phyloP scores from a whole-genome alignment of 768 basidiomycete genomes.

The Mycena filopes region DNA sequence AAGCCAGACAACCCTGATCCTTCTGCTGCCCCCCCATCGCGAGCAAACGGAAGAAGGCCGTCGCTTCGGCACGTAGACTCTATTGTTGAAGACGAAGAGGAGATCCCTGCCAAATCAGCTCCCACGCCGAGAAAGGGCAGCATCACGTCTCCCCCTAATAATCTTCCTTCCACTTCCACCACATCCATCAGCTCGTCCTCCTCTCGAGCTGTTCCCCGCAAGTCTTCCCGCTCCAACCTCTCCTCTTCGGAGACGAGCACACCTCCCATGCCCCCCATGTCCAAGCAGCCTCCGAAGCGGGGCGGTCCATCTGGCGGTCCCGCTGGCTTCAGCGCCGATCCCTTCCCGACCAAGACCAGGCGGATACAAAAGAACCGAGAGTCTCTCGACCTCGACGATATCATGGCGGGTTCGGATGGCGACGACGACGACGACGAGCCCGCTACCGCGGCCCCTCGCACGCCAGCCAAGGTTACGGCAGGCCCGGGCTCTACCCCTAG shows the following conservation, averaged over 20 bases:
- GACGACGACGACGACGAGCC: slow-evolving; percentile 49
- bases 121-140: slow-evolving; percentile 48
- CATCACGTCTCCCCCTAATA: slow-evolving; percentile 52
- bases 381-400: slow-evolving; percentile 78
- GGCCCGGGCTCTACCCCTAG: slow-evolving; percentile 35
- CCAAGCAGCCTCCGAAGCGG: slow-evolving; percentile 37
- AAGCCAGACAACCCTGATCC: slow-evolving; percentile 45
- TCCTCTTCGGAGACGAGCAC: slow-evolving; percentile 32
- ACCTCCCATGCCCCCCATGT: slow-evolving; percentile 38
- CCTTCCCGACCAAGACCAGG: slow-evolving; percentile 61
- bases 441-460: slow-evolving; percentile 33
- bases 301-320: slow-evolving; percentile 33
- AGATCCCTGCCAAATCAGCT: slow-evolving; percentile 46
- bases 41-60: slow-evolving; percentile 50
- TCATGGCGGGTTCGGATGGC: slow-evolving; percentile 77
- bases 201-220: slow-evolving; percentile 33
- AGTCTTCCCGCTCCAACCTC: slow-evolving; percentile 44
- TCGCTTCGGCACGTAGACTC: slow-evolving; percentile 69
- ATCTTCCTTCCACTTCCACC: slow-evolving; percentile 47
- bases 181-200: slow-evolving; percentile 42
- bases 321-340: slow-evolving; percentile 39
- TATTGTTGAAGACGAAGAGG: slow-evolving; percentile 75
- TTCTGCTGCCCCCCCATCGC: slow-evolving; percentile 44
- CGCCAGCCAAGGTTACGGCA: slow-evolving; percentile 26
- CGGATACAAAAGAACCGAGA: slow-evolving; percentile 68